Evolutionary conservation across 2,329 filamentous ascomycete genomes (phyloP), one percentile per base, ranked within the genome.

Genomic region (Hortaea werneckii): DNA sequence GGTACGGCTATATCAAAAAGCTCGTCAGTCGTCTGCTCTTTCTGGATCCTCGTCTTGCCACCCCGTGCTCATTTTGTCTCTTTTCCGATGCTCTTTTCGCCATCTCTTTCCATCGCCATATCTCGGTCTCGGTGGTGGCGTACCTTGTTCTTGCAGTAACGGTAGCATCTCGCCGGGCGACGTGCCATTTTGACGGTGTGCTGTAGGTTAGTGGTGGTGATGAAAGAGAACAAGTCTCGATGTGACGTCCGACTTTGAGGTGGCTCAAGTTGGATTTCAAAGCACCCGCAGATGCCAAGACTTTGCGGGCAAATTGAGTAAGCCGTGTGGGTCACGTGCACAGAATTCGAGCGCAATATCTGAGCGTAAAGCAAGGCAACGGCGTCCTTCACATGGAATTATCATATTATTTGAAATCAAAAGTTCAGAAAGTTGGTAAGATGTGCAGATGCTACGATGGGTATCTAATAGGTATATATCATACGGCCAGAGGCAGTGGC

Each of bases 101-200:
- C n/a, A 20, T 11, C 9, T 43, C 27, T 52, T 48, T 46, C 53
- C 53, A 40, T 40, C 50, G 35, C 10, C 12, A 2, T 29, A 42
- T 29, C 37, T 42, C 44, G 35, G 26, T 38, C 32, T 43, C 43
- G 42, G 43, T 29, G 44, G 37, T 6, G 34, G 26, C 84, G 76
- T 71, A 94, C 88, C 88, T 95, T 95, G 85, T 96, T 98, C 87
- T 98, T 98, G 89, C 92, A 98, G 86, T 98, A 98, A 71, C 92
- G 60, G 59, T 65, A 98, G 80, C 92, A 98, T 80, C 92, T 86
- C 70, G 92, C 92, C 70, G 92, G 92, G 85, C 92, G 88, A 76
- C 92, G 88, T 70, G 92, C 92, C 92, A 98, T 98, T 79, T 83
- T 89, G 83, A 83, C 80, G 75, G 78, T 76, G 74, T 47, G 41